A percentile compares a stretch with the other conserved stretches of the same genome.
These are phyloP conservation scores for Hypoxylon crocopeplum DNA, from an alignment of 495 filamentous ascomycete genomes.

Conservation along the genomic window DNA sequence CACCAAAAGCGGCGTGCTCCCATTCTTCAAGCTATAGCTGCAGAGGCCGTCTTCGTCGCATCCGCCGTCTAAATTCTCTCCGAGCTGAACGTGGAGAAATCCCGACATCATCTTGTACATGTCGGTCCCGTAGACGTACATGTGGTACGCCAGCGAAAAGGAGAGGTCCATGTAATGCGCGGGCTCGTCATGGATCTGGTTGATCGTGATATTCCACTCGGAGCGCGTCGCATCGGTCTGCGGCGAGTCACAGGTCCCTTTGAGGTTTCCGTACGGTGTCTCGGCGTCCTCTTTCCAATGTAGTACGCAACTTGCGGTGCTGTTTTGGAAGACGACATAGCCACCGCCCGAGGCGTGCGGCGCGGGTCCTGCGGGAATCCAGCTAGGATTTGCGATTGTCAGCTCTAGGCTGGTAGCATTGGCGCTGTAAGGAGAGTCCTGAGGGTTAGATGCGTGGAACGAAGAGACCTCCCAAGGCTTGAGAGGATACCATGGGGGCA, in stretches of 20 bases:
- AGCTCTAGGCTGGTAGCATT: slow-evolving; percentile 23
- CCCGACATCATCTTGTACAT: slow-evolving; percentile 21
- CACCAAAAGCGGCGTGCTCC: slow-evolving; percentile 16
- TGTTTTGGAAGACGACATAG: slow-evolving; percentile 25
- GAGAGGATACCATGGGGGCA: slow-evolving; percentile 39
- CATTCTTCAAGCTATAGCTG: slow-evolving; percentile 19
- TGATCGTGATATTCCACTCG: slow-evolving; percentile 27
- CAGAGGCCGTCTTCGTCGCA: slow-evolving; percentile 22
- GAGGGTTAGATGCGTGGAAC: slow-evolving; percentile 13
- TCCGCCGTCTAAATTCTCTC: slow-evolving; percentile 16
- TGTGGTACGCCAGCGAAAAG: slow-evolving; percentile 24
- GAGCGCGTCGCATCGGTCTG: slow-evolving; percentile 1
- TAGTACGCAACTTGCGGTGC: slow-evolving; percentile 24
- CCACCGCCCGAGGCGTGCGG: slow-evolving; percentile 34
- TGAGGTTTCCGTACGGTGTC: slow-evolving; percentile 24
- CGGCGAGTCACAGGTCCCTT: slow-evolving; percentile 7
- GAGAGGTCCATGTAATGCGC: slow-evolving; percentile 16
- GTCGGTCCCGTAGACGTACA: slow-evolving; percentile 13
- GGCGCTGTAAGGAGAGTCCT: slow-evolving; percentile 19
- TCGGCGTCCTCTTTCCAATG: slow-evolving; percentile 24
- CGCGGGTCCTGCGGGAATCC: slow-evolving; percentile 22
- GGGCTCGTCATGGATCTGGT: slow-evolving; percentile 16
- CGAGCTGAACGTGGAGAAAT: not conserved
- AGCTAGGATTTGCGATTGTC: slow-evolving; percentile 21
- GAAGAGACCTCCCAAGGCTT: slow-evolving; percentile 25